Base-by-base conservation (phyloP, 202 grass and related monocot species). In the Panicum virgatum region DNA sequence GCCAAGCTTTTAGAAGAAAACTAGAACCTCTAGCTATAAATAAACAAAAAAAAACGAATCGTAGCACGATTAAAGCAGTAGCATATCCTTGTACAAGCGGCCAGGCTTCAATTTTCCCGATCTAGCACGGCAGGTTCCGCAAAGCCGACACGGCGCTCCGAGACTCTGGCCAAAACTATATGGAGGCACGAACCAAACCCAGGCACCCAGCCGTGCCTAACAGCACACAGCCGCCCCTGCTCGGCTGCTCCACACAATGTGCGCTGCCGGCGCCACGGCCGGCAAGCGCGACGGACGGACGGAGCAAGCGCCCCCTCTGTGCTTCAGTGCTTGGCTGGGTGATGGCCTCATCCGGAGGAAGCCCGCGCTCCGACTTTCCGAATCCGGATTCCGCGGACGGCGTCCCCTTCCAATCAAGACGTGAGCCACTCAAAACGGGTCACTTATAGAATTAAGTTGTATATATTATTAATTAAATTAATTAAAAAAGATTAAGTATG, bases 321-420 rank as follows among this genome's bases (percentile, higher is more conserved):
- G 51, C 3, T 1, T 19, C n/a, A n/a, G 12, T 53, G 50, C 50
- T 10, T 56, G 22, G 1, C 10, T 16, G 2, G 18, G 23, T 23
- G 32, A 43, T 59, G 44, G 42, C 25, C 22, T 32, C 23, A 32
- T 27, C 57, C 18, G 16, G 66, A 42, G 58, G 67, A 73, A 66
- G 16, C 34, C 23, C 37, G 59, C 52, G 68, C 46, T 46, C 8
- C 1, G 0, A 27, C 69, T 86, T 75, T 81, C 61, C 39, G 29
- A 75, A 60, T 81, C 77, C 69, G 69, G 77, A 84, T 80, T 67
- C 57, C 12, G 18, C 19, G 57, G 44, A 37, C 56, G 20, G 20
- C 6, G 30, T 76, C 47, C 61, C 48, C 12, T 30, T 30, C 30
- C 30, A 3, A 30, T 1, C 30, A n/a, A n/a, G n/a, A n/a, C n/a